Evolutionary conservation across 371 early-diverging fungal genomes (phyloP).

Genomic region (Paraphysoderma sedebokerense): DNA sequence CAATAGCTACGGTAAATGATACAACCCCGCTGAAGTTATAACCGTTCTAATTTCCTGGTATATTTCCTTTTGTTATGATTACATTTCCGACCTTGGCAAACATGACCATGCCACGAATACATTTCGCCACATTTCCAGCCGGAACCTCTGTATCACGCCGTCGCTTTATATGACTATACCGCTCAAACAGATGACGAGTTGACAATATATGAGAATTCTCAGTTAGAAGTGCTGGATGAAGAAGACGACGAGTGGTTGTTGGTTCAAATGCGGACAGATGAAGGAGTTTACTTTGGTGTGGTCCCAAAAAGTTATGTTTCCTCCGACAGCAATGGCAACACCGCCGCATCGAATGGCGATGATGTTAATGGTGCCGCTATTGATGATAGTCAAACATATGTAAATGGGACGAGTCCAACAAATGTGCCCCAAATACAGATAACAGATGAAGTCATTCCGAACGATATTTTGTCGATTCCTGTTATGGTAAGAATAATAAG

Average conservation of each 20-base stretch:
- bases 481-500: too few species aligned
- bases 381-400: too few species aligned
- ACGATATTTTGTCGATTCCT: too few species aligned
- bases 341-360: too few species aligned
- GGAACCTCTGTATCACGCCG: neutral
- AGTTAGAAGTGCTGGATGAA: slow-evolving; percentile 51
- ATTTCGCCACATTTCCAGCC: neutral
- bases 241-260: slow-evolving; percentile 47
- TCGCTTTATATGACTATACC: slow-evolving; percentile 64
- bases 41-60: too few species aligned
- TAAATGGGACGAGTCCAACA: too few species aligned
- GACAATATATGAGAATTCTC: slow-evolving; percentile 51
- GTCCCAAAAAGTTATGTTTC: slow-evolving; percentile 61
- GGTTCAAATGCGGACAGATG: slow-evolving; percentile 4
- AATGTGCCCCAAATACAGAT: too few species aligned
- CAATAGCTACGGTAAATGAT: too few species aligned
- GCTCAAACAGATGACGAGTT: slow-evolving; percentile 76
- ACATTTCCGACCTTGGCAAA: neutral
- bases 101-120: neutral
- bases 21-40: too few species aligned
- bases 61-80: neutral
- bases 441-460: too few species aligned
- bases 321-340: slow-evolving; percentile 11
- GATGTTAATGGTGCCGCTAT: too few species aligned
- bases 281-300: slow-evolving; percentile 35